Evolutionary conservation across 306 rosid genomes (phyloP), one percentile per base, ranked within the genome.

Genomic region (Acacia acuminata): DNA sequence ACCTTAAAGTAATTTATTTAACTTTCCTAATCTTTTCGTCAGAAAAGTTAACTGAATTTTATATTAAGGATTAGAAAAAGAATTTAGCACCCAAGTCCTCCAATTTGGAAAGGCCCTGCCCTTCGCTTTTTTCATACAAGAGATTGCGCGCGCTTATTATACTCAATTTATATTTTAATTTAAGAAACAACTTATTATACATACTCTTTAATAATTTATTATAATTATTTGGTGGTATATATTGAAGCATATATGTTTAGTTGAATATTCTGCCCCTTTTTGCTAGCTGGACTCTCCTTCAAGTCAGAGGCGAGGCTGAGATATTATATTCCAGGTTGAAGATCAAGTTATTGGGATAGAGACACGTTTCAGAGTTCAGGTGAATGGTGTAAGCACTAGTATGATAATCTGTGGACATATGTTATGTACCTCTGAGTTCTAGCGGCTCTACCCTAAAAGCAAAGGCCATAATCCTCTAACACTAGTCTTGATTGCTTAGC

Each of bases 341-440:
- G 45, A 44, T 9, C 1, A 71, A 71, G 15, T 73, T 27, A 24
- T 63, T 78, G 87, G 75, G 8, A 20, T 3, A 8, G 43, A 40
- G 84, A 78, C 88, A 82, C 85, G 88, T 82, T 15, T 25, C 8
- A 27, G 19, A 63, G 34, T 61, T 61, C 36, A 61, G 67, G 67
- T 24, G 36, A 61, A 25, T 24, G 67, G 67, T 25, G 67, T 61
- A 24, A 25, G 34, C 32, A 61, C 36, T 12, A 25, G 67, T 0
- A 61, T 25, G 2, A 19, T 20, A 63, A 11, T 63, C 40, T 27
- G 69, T 27, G 69, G 40, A 63, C 65, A 58, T 58, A n/a, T 61
- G 15, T 25, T 56, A 7, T 17, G 8, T 56, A 7, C 63, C 8
- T 20, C 4, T 56, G 11, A 53, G 27, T 63, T 63, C 40, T 63